Base-by-base conservation (phyloP, 2,329 filamentous ascomycete genomes). In the Acrocalymma vagum region DNA sequence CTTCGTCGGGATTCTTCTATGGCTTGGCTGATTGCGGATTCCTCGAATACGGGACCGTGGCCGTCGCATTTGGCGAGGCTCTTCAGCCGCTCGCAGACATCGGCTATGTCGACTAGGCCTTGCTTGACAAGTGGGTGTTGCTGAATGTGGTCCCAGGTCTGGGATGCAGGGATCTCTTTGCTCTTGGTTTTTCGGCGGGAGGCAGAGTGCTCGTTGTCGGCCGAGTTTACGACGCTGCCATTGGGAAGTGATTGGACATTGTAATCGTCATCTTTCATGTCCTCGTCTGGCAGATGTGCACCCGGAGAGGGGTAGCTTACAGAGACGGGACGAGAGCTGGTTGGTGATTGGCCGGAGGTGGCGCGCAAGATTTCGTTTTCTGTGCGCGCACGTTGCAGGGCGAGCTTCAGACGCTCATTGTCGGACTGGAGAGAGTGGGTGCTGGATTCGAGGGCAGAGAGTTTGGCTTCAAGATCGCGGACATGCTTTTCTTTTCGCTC, bases 401-500 rank as follows among this genome's bases (percentile, higher is more conserved):
- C 87, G 14, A 87, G 83, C 71, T 90, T 93, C 18, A 97, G 77
- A 22, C 87, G 85, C 69, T 95, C 89, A 64, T 96, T 96, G 68
- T 96, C 92, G 29, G 85, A 83, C 26, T 85, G 81, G 0, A 94
- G 81, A 22, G 82, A 80, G 39, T 85, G 81, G 35, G 89, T 87
- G 33, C 85, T 84, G 45, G 85, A 83, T 65, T 95, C 87, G 21
- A 96, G 83, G 32, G 77, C 79, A 33, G 83, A 86, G 18, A 97
- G 84, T 67, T 95, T 94, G 42, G 84, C 82, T 72, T 97, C 92
- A 16, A 97, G 85, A 47, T 97, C 91, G 68, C 92, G 92, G 49
- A 97, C 91, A 63, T 95, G 92, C 42, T 86, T 87, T 69, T 97
- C 93, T 71, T 97, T 97, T 56, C 93, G 87, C 72, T 97, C 93